Evolutionary conservation across 2,329 filamentous ascomycete genomes (phyloP), one percentile per base, ranked within the genome.

Genomic region (Xylaria sp.): DNA sequence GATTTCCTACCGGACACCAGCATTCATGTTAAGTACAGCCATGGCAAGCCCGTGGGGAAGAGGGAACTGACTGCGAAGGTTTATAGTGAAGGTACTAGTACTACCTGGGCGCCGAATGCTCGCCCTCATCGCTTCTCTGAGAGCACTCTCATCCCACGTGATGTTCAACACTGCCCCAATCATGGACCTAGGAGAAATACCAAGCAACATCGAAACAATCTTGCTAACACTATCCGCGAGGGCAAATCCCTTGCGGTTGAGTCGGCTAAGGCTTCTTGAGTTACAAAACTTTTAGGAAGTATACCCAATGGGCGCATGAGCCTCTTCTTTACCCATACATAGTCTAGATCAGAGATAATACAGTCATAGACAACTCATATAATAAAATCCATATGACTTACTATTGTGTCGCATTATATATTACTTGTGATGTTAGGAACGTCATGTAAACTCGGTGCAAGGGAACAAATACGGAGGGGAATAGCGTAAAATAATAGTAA

Each of bases 41-140:
- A 49, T 5, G 63, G 56, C 25, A 28, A 39, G 13, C 25, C 13
- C 9, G 63, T 61, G 1, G 57, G 63, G 2, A 66, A 66, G 18
- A 43, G 63, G 9, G 48, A 60, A 5, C 20, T 55, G 6, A 9
- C 57, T 2, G 8, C 20, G 5, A 66, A 51, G 41, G 9, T 41
- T 3, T 56, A 49, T 18, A 25, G 48, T 5, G 10, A 10, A 25
- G 20, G 48, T 23, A 9, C 9, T 41, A 31, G 4, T 43, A 43
- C 6, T 5, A 28, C 28, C 28, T 28, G 28, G 28, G 28, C 31
- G 12, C 20, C n/a, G 3, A 31, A 41, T 15, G 51, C 58, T 9
- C 49, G 43, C 1, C 64, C 58, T 1, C 43, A 62, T 28, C 52
- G 58, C 23, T 66, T 66, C 8, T 13, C 20, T 7, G 64, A 66